Conservation (phyloP, 371 early-diverging fungal species). For the Syncephalastrum sp. region DNA sequence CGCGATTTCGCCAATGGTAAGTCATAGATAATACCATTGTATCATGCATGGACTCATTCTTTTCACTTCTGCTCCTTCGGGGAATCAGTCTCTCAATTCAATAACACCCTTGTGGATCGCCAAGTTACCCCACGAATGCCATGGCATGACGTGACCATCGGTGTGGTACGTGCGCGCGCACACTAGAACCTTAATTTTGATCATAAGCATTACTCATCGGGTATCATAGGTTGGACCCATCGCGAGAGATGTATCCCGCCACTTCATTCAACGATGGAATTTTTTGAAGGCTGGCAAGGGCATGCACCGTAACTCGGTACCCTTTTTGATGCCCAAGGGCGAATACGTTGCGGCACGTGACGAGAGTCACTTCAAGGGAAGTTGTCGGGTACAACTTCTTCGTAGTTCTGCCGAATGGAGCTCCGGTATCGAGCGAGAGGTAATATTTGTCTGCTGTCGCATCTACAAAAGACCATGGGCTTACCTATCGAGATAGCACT, state of each 20-base stretch:
- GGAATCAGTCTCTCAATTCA: neutral
- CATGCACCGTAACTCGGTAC: slow-evolving; percentile 57
- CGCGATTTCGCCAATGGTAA: slow-evolving; percentile 83
- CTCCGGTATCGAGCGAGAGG: slow-evolving; percentile 60
- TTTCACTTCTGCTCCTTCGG: too few species aligned
- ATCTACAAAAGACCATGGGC: neutral
- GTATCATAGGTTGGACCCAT: slow-evolving; percentile 60
- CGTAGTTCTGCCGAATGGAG: slow-evolving; percentile 72
- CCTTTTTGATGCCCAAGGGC: slow-evolving; percentile 80
- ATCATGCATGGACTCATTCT: too few species aligned
- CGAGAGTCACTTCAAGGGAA: slow-evolving; percentile 62
- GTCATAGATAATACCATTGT: neutral
- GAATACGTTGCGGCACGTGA: slow-evolving; percentile 74
- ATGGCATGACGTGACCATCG: slow-evolving; percentile 93
- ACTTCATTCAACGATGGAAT: slow-evolving; percentile 95
- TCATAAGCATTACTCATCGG: neutral
- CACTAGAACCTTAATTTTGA: neutral
- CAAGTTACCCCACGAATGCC: slow-evolving; percentile 80
- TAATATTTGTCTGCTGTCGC: slow-evolving; percentile 10
- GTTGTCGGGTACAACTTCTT: slow-evolving; percentile 70
- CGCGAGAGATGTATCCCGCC: slow-evolving; percentile 82
- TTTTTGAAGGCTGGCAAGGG: slow-evolving; percentile 75
- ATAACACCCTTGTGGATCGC: slow-evolving; percentile 60
- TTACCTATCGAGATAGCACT: slow-evolving; percentile 43
- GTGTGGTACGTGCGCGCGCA: slow-evolving; percentile 41